Evolutionary conservation across 2,329 filamentous ascomycete species (phyloP).

Genomic region (Botryotinia convoluta): DNA sequence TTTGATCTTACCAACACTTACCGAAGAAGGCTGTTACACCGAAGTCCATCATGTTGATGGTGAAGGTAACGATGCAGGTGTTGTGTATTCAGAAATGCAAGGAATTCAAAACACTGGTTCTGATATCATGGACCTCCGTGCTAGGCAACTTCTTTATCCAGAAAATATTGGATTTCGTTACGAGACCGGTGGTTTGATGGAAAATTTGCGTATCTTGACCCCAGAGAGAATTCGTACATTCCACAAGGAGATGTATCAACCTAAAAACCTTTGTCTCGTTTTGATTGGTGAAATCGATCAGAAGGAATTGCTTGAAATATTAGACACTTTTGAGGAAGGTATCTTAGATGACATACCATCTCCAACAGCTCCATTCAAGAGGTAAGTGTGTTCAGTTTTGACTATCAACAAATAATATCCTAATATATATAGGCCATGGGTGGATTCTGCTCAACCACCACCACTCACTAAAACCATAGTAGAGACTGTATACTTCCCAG

Average conservation of each 20-base stretch:
- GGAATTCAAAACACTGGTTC: slow-evolving; percentile 80
- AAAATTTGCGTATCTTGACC: slow-evolving; percentile 80
- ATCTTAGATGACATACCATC: slow-evolving; percentile 80
- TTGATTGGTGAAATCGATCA: slow-evolving; percentile 92
- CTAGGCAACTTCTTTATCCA: slow-evolving; percentile 79
- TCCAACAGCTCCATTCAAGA: slow-evolving; percentile 70
- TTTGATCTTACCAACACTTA: slow-evolving; percentile 84
- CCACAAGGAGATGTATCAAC: slow-evolving; percentile 96
- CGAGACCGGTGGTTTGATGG: slow-evolving; percentile 97
- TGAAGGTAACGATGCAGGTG: slow-evolving; percentile 89
- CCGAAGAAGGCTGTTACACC: slow-evolving; percentile 88
- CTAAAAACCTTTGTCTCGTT: slow-evolving; percentile 87
- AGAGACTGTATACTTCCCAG: slow-evolving; percentile 84
- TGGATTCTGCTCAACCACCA: slow-evolving; percentile 79
- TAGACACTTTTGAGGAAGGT: slow-evolving; percentile 85
- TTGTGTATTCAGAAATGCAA: slow-evolving; percentile 99
- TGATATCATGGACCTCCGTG: slow-evolving; percentile 84
- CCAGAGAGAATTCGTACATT: slow-evolving; percentile 91
- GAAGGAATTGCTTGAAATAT: slow-evolving; percentile 70
- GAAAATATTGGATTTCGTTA: slow-evolving; percentile 91
- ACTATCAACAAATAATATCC: background rate
- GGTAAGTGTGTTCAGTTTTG: slow-evolving; percentile 29
- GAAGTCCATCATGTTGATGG: slow-evolving; percentile 97
- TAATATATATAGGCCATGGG: slow-evolving; percentile 64
- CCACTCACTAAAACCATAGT: slow-evolving; percentile 68